Conservation (phyloP, 2,329 filamentous ascomycete genomes). For the Trichoderma polysporum region DNA sequence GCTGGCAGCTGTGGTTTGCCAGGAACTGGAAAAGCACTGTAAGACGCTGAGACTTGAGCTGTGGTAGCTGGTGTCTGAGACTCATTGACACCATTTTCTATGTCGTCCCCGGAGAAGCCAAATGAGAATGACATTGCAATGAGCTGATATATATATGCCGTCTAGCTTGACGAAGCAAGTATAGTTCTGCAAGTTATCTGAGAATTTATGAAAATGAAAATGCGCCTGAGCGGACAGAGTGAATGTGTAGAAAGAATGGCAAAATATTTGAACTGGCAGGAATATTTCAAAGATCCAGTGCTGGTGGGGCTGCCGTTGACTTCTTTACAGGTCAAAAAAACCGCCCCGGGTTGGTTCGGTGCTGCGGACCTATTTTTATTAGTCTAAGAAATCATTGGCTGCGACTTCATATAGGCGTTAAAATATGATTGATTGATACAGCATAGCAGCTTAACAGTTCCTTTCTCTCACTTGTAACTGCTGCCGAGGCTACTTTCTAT, state of each 20-base stretch:
- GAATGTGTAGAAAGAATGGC: background rate
- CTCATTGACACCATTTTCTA: constrained; percentile 47
- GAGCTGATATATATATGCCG: background rate
- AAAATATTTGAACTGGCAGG: background rate
- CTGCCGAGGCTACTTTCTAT: background rate
- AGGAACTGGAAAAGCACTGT: constrained; percentile 59
- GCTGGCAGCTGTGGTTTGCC: constrained; percentile 61
- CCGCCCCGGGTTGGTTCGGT: background rate
- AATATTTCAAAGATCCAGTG: background rate
- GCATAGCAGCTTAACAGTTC: background rate
- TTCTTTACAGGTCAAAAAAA: background rate
- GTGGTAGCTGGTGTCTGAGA: constrained; percentile 28
- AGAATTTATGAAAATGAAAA: background rate
- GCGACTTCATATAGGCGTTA: constrained; percentile 23
- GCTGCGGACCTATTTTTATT: background rate
- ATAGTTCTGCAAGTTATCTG: background rate
- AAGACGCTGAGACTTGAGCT: constrained; percentile 28
- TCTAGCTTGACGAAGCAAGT: too few relatives aligned
- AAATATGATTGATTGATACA: background rate
- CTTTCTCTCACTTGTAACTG: background rate
- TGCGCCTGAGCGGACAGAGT: background rate
- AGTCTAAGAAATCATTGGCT: background rate
- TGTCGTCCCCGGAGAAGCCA: constrained; percentile 63
- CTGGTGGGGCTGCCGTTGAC: constrained; percentile 3
- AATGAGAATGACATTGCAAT: constrained; percentile 55